Conservation (phyloP, 2,329 filamentous ascomycete species). For the Didymella segeticola region DNA sequence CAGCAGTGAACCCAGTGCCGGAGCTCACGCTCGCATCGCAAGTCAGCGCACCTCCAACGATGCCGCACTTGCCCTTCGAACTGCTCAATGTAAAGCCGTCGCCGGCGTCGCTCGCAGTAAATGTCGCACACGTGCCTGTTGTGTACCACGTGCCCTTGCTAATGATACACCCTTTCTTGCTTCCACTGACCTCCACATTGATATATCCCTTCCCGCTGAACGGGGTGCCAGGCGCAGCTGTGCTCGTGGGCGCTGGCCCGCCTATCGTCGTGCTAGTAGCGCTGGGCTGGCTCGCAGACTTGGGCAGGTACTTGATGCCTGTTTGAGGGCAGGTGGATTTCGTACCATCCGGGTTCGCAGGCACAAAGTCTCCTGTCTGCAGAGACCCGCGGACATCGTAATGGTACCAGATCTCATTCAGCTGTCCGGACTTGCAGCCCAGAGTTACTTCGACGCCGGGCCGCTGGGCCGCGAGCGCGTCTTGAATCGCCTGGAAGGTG, state of each 20-base stretch:
- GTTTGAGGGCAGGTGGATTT: constrained; percentile 67
- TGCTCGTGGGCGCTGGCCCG: constrained; percentile 37
- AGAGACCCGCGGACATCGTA: constrained; percentile 68
- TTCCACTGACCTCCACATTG: constrained; percentile 60
- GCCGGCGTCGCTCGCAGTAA: constrained; percentile 57
- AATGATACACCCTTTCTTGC: constrained; percentile 70
- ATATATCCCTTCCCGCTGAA: constrained; percentile 68
- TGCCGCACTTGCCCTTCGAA: constrained; percentile 57
- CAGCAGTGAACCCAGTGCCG: constrained; percentile 51
- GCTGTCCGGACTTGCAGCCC: constrained; percentile 59
- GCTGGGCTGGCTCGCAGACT: constrained; percentile 48
- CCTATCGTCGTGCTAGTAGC: constrained; percentile 37
- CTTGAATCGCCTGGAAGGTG: constrained; percentile 63
- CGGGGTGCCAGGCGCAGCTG: constrained; percentile 48
- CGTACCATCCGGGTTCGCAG: constrained; percentile 63
- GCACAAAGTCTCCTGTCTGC: constrained; percentile 66
- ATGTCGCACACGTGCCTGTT: constrained; percentile 71
- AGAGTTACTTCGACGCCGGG: constrained; percentile 65
- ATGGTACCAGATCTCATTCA: constrained; percentile 68
- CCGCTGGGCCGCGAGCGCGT: constrained; percentile 60
- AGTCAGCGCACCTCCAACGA: constrained; percentile 60
- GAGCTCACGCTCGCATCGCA: constrained; percentile 60
- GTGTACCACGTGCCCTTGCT: constrained; percentile 71
- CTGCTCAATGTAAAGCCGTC: constrained; percentile 42
- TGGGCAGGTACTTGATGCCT: constrained; percentile 71